These are phyloP conservation scores for Hymenoscyphus albidus DNA, from an alignment of 2,329 filamentous ascomycete species.

Conservation along the genomic window DNA sequence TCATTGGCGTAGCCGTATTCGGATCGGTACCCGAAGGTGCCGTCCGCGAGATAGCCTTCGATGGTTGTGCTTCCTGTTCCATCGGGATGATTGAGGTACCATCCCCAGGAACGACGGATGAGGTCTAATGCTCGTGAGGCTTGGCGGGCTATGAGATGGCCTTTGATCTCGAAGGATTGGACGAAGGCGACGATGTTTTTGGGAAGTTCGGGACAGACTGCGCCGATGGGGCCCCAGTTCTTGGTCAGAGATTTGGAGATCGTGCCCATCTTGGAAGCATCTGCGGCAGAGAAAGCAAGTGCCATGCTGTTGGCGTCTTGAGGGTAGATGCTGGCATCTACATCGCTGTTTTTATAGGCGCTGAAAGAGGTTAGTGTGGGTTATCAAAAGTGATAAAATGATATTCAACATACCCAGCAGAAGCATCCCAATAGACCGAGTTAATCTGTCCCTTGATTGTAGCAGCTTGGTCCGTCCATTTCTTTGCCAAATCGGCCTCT, in stretches of 20 bases:
- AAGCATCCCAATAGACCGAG: conserved; percentile 21
- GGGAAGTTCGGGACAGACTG: conserved; percentile 52
- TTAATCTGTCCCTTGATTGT: conserved; percentile 26
- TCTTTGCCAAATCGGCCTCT: conserved; percentile 20
- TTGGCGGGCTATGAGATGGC: conserved; percentile 47
- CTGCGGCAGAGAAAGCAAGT: conserved; percentile 35
- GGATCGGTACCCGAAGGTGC: conserved; percentile 53
- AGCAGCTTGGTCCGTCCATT: conserved; percentile 20
- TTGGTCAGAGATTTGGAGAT: conserved; percentile 27
- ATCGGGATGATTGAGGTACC: conserved; percentile 54
- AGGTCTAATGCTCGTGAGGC: conserved; percentile 51
- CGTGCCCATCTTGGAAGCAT: conserved; percentile 38
- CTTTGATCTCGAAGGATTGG: conserved; percentile 55
- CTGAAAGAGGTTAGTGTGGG: conserved; percentile 15
- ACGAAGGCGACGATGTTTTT: conserved; percentile 57
- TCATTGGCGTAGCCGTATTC: conserved; percentile 49
- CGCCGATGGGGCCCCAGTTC: conserved; percentile 51
- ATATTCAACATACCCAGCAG: conserved; percentile 21
- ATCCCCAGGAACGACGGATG: conserved; percentile 55
- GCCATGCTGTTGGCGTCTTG: conserved; percentile 59
- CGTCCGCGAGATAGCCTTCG: conserved; percentile 55
- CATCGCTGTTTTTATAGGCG: conserved; percentile 37
- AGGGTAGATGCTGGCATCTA: conserved; percentile 52
- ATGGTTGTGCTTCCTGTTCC: conserved; percentile 57
- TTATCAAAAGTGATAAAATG: background rate